Base-by-base conservation (phyloP, 2,329 filamentous ascomycete genomes). In the Botryotinia globosa region DNA sequence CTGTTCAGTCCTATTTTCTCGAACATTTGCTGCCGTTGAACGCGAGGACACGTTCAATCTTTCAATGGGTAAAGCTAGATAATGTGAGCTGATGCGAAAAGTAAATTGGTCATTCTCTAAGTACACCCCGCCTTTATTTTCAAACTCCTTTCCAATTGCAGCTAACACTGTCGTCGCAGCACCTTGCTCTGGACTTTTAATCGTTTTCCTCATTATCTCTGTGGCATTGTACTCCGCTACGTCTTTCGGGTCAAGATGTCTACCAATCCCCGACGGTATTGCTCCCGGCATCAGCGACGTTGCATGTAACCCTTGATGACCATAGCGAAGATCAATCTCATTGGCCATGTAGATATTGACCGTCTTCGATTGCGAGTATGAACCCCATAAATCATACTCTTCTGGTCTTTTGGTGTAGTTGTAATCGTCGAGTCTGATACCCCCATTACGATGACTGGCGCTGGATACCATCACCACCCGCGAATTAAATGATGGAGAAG, bases 91-190 rank as follows among this genome's bases (percentile, higher is more conserved):
- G n/a, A n/a, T n/a, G n/a, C n/a, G n/a, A n/a, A n/a, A n/a, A n/a
- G n/a, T n/a, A n/a, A n/a, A n/a, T n/a, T n/a, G n/a, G n/a, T n/a
- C n/a, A n/a, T 51, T 51, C 5, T 51, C 48, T 3, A 73, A 22
- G 54, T 73, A 70, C 25, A 58, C 51, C 10, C 71, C 51, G 25
- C 54, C 71, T 39, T 63, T 69, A 0, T 48, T 48, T 20, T 73
- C 5, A 85, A 85, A 4, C 85, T 86, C 74, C 81, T 83, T 3
- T 81, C 83, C 74, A 59, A 84, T 39, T 2, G 83, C 83, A 4
- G 83, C 83, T 75, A 79, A 82, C 4, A 84, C 80, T 12, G 78
- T 81, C 34, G 83, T 85, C 4, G 83, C 82, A 73, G 83, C 84
- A 37, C 58, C 58, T 37, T 61, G 58, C 34, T 61, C 58, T 61